Conservation (phyloP, 768 basidiomycete species). For the Boletus reticulatus region DNA sequence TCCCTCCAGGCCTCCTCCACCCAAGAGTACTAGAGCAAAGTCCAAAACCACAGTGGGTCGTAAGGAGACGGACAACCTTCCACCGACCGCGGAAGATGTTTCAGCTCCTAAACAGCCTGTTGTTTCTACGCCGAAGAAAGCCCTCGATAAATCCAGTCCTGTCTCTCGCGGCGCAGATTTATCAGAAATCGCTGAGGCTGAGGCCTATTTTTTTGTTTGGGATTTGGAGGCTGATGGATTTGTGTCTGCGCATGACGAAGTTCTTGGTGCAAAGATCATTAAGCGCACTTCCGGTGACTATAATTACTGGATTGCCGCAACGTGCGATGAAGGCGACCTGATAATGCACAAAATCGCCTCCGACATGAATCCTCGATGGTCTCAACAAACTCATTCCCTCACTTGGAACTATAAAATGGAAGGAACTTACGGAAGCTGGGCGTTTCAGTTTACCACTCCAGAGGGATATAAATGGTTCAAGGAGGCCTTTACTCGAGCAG, state of each 20-base stretch:
- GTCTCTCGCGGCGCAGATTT: conserved; percentile 18
- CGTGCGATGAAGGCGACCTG: conserved; percentile 45
- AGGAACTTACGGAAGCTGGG: conserved; percentile 73
- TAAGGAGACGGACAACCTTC: conserved; percentile 2
- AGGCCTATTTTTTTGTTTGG: conserved; percentile 66
- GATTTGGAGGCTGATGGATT: conserved; percentile 49
- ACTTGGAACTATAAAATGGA: conserved; percentile 82
- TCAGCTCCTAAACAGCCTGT: conserved; percentile 7
- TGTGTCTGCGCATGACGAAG: conserved; percentile 42
- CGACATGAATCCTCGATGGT: conserved; percentile 73
- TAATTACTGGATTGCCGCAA: conserved; percentile 59
- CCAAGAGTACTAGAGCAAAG: conserved; percentile 19
- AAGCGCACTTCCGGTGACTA: conserved; percentile 44
- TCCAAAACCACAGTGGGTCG: conserved; percentile 1
- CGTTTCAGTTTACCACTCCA: conserved; percentile 61
- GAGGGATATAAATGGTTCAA: conserved; percentile 62
- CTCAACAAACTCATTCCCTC: conserved; percentile 61
- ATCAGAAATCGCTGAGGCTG: conserved; percentile 35
- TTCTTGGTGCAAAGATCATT: conserved; percentile 54
- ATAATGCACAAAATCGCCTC: conserved; percentile 63
- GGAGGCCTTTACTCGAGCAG: conserved; percentile 58
- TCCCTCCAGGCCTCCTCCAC: conserved; percentile 22
- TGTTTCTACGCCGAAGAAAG: conserved; percentile 14
- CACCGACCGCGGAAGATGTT: conserved; percentile 1
- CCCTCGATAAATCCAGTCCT: conserved; percentile 14